Evolutionary conservation across 2,329 filamentous ascomycete species (phyloP), one percentile per base, ranked within the genome.

Genomic region (Microcyclospora tardicrescens): DNA sequence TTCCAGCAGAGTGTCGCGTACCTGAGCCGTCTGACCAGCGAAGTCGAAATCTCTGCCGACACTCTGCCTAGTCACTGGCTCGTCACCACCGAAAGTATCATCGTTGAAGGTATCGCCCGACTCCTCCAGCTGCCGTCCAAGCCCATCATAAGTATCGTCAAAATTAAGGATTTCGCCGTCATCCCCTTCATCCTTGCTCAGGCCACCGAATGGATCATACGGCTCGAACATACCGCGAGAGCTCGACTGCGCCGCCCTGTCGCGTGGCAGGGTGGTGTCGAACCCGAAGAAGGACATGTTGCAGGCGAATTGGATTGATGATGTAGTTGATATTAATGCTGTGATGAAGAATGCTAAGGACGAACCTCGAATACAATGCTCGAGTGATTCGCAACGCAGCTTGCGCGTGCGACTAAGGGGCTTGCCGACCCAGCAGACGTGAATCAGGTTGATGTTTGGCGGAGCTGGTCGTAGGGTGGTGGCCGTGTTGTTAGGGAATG

Each of bases 41-140:
- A 96, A 98, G 61, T 98, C 91, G 54, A 96, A 96, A 61, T 98
- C 89, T 59, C 84, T 93, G 56, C 87, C 87, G 42, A 91, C 75
- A 10, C 68, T 53, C 49, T 70, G 61, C 52, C 65, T 59, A 28
- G 62, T 63, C 37, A 60, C 68, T 24, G 68, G 64, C 28, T 61
- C 64, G 40, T 58, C 57, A 28, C 61, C 63, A 41, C 67, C 71
- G 41, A 98, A 98, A 2, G 91, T 98, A 58, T 96, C 91, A 53
- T 96, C 85, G 61, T 98, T 98, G 71, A 95, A 85, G 36, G 75
- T 85, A 67, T 98, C 91, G 55, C 89, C 84, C 14, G 83, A 80
- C 59, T 98, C 89, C 54, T 94, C 80, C 28, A 98, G 78, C 60
- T 83, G 78, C 56, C 94, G 83, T 40, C 86, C 91, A 31, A 98